Conservation (phyloP, 2,329 filamentous ascomycete genomes). For the Parastagonospora nodorum region DNA sequence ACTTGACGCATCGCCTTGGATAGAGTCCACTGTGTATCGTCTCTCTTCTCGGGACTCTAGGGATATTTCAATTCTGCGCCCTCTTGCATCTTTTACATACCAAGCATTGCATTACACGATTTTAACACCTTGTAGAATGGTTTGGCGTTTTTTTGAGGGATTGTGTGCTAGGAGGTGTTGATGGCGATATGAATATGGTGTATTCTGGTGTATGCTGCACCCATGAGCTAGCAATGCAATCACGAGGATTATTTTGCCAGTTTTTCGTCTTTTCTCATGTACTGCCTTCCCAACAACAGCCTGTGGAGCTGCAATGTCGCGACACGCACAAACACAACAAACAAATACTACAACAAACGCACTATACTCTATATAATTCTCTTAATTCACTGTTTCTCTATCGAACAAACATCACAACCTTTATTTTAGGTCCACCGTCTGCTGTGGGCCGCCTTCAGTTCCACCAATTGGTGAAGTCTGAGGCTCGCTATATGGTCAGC, state of each 20-base stretch:
- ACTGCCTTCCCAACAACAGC: neutral
- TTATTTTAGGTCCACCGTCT: too few species aligned
- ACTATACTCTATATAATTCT: too few species aligned
- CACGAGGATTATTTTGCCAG: neutral
- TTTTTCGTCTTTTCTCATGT: neutral
- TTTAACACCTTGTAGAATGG: slow-evolving; percentile 27
- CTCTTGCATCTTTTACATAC: slow-evolving; percentile 26
- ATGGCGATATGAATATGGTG: slow-evolving; percentile 1
- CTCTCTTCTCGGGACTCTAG: slow-evolving; percentile 9
- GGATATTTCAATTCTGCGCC: slow-evolving; percentile 15
- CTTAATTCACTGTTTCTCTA: too few species aligned
- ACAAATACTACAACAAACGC: too few species aligned
- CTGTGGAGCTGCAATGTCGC: neutral
- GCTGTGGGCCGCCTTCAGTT: too few species aligned
- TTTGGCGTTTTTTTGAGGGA: slow-evolving; percentile 19
- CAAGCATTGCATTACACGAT: slow-evolving; percentile 18
- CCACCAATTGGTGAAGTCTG: too few species aligned
- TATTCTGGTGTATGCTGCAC: neutral
- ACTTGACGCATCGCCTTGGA: slow-evolving; percentile 15
- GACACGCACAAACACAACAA: too few species aligned
- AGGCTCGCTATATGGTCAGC: too few species aligned
- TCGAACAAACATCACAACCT: too few species aligned
- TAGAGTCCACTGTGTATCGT: slow-evolving; percentile 24
- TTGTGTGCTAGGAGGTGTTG: neutral
- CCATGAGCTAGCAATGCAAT: slow-evolving; percentile 1